Conservation (phyloP, 2,329 filamentous ascomycete species). For the Colletotrichum zoysiae region DNA sequence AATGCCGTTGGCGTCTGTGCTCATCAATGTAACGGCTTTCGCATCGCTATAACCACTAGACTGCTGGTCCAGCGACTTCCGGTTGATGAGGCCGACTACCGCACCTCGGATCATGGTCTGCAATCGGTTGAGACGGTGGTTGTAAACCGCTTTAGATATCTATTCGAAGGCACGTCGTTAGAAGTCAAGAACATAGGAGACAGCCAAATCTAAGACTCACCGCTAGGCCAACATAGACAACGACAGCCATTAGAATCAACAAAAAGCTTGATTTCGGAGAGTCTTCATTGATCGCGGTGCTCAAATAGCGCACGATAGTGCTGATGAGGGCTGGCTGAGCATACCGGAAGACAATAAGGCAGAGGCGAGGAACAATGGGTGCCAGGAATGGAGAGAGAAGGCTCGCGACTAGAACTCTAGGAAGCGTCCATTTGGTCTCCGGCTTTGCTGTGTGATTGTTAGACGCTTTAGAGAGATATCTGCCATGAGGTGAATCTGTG, state of each 20-base stretch:
- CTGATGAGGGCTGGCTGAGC: constrained; percentile 25
- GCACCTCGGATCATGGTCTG: constrained; percentile 25
- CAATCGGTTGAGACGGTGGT: constrained; percentile 17
- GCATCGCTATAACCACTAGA: constrained; percentile 10
- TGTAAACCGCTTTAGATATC: constrained; percentile 10
- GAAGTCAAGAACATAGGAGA: too few species aligned
- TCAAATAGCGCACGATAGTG: constrained; percentile 10
- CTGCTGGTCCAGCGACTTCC: constrained; percentile 1
- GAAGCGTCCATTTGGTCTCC: constrained; percentile 9
- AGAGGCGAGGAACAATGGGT: constrained; percentile 14
- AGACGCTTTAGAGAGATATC: too few species aligned
- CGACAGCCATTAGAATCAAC: neutral
- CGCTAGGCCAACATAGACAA: constrained; percentile 24
- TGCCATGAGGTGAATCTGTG: too few species aligned
- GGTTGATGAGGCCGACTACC: constrained; percentile 22
- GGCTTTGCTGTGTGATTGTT: constrained; percentile 14
- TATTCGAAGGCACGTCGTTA: too few species aligned
- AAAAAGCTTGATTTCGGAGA: neutral
- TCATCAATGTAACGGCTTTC: constrained; percentile 38
- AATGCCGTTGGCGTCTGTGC: constrained; percentile 38
- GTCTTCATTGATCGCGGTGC: neutral
- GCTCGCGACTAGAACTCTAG: constrained; percentile 7
- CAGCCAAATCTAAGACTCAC: neutral
- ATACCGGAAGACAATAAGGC: constrained; percentile 29
- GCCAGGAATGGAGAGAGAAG: constrained; percentile 12